Evolutionary conservation across 2,329 filamentous ascomycete species (phyloP).

Genomic region (Talaromyces sp.): DNA sequence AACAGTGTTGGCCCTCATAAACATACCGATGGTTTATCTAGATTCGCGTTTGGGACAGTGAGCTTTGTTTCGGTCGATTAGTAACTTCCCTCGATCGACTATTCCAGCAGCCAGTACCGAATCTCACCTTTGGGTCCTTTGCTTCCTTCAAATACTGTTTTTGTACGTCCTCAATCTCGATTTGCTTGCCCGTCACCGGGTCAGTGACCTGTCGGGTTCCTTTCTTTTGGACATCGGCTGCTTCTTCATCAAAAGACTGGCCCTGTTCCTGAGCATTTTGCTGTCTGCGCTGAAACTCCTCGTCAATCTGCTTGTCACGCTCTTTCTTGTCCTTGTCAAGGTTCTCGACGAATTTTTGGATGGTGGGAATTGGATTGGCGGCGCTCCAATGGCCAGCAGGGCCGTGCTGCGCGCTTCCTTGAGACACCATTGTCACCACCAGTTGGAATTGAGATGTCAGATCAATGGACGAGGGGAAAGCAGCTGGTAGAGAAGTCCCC

Average conservation of each 20-base stretch:
- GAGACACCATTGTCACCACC: slow-evolving; percentile 2
- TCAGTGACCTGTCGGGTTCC: slow-evolving; percentile 68
- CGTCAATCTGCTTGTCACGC: slow-evolving; percentile 69
- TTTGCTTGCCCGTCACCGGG: slow-evolving; percentile 79
- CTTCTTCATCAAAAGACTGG: slow-evolving; percentile 46
- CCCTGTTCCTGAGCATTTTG: slow-evolving; percentile 31
- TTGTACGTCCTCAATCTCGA: slow-evolving; percentile 79
- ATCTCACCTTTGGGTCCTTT: slow-evolving; percentile 64
- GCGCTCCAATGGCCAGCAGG: slow-evolving; percentile 74
- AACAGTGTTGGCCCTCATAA: background rate
- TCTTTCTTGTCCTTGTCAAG: slow-evolving; percentile 76
- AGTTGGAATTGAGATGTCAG: background rate
- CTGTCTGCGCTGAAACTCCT: slow-evolving; percentile 44
- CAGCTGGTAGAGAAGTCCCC: background rate
- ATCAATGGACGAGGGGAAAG: background rate
- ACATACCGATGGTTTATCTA: slow-evolving; percentile 66
- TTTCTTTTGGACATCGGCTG: slow-evolving; percentile 41
- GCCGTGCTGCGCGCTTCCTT: slow-evolving; percentile 35
- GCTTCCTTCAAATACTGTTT: slow-evolving; percentile 66
- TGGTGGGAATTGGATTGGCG: slow-evolving; percentile 78
- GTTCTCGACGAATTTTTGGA: slow-evolving; percentile 75
- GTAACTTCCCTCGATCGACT: too few species aligned
- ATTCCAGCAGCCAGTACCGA: background rate
- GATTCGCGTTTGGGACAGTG: slow-evolving; percentile 83
- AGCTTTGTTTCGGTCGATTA: slow-evolving; percentile 41